Percentiles rank a stretch among this genome's conserved stretches.
phyloP scores from a whole-genome alignment of 306 rosid genomes.

The Sindora glabra region DNA sequence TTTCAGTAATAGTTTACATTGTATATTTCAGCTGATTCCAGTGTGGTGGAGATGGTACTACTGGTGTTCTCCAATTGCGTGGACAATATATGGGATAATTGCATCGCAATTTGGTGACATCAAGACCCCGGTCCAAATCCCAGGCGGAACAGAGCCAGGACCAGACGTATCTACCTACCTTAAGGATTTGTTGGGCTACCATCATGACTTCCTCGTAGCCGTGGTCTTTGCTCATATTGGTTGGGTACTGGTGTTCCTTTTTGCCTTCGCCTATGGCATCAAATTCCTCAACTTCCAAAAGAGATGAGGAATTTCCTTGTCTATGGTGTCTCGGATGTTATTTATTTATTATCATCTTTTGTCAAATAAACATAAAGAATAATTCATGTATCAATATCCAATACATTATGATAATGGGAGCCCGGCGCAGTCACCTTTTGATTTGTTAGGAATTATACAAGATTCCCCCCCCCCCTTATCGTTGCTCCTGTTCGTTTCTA shows the following conservation, averaged over 20 bases:
- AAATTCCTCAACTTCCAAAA: constrained; percentile 66
- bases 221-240: constrained; percentile 45
- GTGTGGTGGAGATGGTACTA: constrained; percentile 90
- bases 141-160: neutral
- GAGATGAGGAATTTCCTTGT: constrained; percentile 23
- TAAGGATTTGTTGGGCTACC: constrained; percentile 27
- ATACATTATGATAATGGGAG: too few species aligned
- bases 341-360: too few species aligned
- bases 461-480: too few species aligned
- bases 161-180: constrained; percentile 18
- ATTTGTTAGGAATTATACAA: too few species aligned
- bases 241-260: constrained; percentile 53
- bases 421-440: too few species aligned
- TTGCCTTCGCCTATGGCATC: constrained; percentile 59
- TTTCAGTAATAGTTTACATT: too few species aligned
- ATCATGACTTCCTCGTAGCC: constrained; percentile 40
- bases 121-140: neutral
- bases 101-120: constrained; percentile 54
- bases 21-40: constrained; percentile 50
- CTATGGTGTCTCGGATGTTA: neutral
- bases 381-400: too few species aligned
- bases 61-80: constrained; percentile 73
- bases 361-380: too few species aligned
- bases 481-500: too few species aligned
- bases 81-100: constrained; percentile 65